A percentile compares a stretch with the other conserved stretches of the same genome.
Conservation (phyloP, 257 asterid genomes). For the Solanum medicagineum region DNA sequence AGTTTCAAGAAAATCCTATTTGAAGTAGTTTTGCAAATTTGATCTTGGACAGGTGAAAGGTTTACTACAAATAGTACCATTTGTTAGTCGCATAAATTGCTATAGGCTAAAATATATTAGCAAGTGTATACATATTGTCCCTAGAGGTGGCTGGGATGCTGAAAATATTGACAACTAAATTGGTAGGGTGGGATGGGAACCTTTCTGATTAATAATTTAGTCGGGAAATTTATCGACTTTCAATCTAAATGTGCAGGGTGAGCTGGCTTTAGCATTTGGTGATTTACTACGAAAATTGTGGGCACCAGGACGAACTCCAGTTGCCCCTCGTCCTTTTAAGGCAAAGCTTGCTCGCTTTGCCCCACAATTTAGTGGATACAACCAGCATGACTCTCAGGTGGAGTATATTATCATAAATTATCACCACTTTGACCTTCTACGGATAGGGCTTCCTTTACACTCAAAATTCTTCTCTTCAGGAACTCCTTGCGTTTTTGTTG, state of each 20-base stretch:
- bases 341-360: conserved; percentile 93
- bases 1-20: conserved; percentile 28
- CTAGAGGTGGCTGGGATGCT: background rate
- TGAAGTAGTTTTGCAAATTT: background rate
- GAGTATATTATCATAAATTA: background rate
- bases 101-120: background rate
- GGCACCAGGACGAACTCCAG: conserved; percentile 92
- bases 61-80: background rate
- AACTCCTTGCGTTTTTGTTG: conserved; percentile 93
- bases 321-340: conserved; percentile 90
- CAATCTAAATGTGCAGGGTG: conserved; percentile 54
- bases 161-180: background rate
- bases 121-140: background rate
- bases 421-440: background rate
- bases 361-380: conserved; percentile 98
- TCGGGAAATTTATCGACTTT: background rate
- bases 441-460: background rate
- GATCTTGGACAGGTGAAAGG: background rate
- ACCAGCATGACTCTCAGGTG: conserved; percentile 98
- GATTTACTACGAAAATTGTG: conserved; percentile 92
- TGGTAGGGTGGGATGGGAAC: background rate
- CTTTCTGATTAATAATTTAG: background rate
- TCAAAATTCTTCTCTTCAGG: conserved; percentile 34
- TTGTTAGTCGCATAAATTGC: background rate
- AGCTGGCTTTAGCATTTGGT: conserved; percentile 98